Evolutionary conservation across 192 early-diverging fungal genomes (phyloP).

Genomic region (Geranomyces michiganensis): DNA sequence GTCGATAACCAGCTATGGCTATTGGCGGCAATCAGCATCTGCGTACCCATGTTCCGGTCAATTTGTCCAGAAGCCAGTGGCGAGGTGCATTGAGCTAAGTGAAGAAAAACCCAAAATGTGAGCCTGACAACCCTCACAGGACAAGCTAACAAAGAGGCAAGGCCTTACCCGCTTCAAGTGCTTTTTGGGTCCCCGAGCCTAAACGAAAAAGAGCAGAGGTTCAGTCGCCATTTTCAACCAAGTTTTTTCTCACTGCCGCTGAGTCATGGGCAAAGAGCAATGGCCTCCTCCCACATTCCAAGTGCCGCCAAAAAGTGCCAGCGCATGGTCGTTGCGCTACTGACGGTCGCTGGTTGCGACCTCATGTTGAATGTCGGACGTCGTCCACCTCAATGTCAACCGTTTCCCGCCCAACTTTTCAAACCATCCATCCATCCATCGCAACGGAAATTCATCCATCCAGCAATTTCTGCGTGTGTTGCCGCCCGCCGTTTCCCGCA

Average conservation of each 20-base stretch:
- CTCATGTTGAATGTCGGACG: not conserved
- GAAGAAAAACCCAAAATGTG: not conserved
- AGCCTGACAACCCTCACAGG: not conserved
- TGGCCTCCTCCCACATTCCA: not conserved
- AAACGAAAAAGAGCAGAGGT: conserved; percentile 3
- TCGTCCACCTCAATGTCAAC: not conserved
- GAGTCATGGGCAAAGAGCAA: too few species aligned
- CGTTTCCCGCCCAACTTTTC: not conserved
- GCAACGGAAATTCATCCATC: conserved; percentile 30
- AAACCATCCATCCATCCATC: conserved; percentile 17
- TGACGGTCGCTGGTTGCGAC: not conserved
- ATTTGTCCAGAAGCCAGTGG: conserved; percentile 99
- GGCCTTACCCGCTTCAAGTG: conserved; percentile 92
- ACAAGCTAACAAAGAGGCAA: not conserved
- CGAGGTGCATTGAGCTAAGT: conserved; percentile 92
- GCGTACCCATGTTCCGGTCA: conserved; percentile 90
- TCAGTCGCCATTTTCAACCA: not conserved
- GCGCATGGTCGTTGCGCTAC: too few species aligned
- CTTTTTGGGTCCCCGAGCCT: conserved; percentile 98
- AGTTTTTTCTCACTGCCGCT: not conserved
- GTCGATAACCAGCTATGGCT: not conserved
- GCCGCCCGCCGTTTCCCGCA: not conserved
- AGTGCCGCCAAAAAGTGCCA: too few species aligned
- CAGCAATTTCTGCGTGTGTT: not conserved
- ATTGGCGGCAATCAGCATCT: not conserved